These are phyloP conservation scores for Plenodomus lindquistii DNA, from an alignment of 2,329 filamentous ascomycete species.

Conservation along the genomic window DNA sequence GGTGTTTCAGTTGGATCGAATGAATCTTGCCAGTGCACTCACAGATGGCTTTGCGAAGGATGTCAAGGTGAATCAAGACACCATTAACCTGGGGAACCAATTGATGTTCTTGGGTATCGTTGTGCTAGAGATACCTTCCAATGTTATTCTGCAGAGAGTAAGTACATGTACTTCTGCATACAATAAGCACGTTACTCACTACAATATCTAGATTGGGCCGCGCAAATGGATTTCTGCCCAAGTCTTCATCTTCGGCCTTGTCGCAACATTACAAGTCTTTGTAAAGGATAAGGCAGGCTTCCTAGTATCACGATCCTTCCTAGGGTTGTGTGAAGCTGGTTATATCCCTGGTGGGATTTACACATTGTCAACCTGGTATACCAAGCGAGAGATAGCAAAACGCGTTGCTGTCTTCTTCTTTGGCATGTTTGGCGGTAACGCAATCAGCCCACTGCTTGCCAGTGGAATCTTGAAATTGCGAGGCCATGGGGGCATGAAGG, in stretches of 20 bases:
- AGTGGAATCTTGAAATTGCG: conserved; percentile 54
- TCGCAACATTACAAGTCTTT: conserved; percentile 50
- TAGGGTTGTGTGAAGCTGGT: conserved; percentile 56
- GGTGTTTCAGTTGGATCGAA: conserved; percentile 58
- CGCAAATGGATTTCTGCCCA: conserved; percentile 56
- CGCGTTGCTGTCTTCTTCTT: conserved; percentile 58
- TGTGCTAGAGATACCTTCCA: conserved; percentile 57
- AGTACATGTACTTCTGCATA: not conserved
- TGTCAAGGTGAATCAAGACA: conserved; percentile 51
- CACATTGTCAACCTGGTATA: conserved; percentile 58
- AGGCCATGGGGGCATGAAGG: conserved; percentile 46
- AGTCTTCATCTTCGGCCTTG: conserved; percentile 54
- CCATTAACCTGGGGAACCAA: conserved; percentile 58
- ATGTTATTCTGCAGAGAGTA: conserved; percentile 49
- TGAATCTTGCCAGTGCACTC: conserved; percentile 57
- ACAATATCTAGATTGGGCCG: conserved; percentile 19
- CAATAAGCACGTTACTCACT: not conserved
- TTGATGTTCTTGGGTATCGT: conserved; percentile 58
- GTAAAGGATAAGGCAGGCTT: conserved; percentile 47
- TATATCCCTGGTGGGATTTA: conserved; percentile 59
- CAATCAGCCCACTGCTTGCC: conserved; percentile 54
- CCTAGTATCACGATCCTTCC: conserved; percentile 49
- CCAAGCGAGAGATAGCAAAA: conserved; percentile 50
- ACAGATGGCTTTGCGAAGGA: conserved; percentile 54
- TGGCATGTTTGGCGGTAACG: conserved; percentile 58